Evolutionary conservation across 192 early-diverging fungal species (phyloP).

Genomic region (Coemansia sp.): DNA sequence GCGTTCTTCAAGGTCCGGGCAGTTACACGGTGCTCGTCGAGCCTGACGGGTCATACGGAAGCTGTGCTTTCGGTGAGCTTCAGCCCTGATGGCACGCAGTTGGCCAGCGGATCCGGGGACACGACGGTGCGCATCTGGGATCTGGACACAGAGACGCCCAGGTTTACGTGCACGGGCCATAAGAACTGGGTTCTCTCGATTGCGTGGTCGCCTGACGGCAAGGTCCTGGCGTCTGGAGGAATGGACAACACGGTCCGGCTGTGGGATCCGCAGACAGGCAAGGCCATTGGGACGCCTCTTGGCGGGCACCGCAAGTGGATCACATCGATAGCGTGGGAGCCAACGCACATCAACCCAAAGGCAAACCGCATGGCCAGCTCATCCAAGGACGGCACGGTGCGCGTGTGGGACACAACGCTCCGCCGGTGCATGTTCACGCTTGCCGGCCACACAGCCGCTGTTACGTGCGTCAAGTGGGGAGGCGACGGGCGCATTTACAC

Average conservation of each 20-base stretch:
- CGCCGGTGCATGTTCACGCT: constrained; percentile 76
- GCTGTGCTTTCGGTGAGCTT: constrained; percentile 89
- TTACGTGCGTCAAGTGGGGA: constrained; percentile 96
- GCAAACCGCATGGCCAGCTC: constrained; percentile 82
- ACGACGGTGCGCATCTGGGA: constrained; percentile 97
- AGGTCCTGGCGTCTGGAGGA: constrained; percentile 81
- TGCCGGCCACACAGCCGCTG: constrained; percentile 86
- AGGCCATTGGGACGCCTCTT: constrained; percentile 70
- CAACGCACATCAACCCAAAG: constrained; percentile 76
- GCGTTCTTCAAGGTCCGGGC: constrained; percentile 93
- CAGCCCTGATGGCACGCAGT: constrained; percentile 82
- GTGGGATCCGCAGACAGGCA: constrained; percentile 90
- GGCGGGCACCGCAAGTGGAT: constrained; percentile 88
- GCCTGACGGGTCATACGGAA: constrained; percentile 87
- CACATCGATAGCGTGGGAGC: constrained; percentile 92
- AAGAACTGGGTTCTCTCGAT: constrained; percentile 91
- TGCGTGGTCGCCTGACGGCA: constrained; percentile 90
- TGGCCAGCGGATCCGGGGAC: constrained; percentile 96
- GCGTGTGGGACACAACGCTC: constrained; percentile 88
- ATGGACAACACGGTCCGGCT: constrained; percentile 91
- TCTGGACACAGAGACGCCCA: constrained; percentile 93
- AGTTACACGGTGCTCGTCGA: constrained; percentile 89
- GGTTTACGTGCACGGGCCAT: constrained; percentile 80
- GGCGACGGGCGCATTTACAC: constrained; percentile 93
- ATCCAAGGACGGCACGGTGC: constrained; percentile 91